phyloP scores from a whole-genome alignment of 768 basidiomycete genomes.

The Erythrobasidium yunnanense region DNA sequence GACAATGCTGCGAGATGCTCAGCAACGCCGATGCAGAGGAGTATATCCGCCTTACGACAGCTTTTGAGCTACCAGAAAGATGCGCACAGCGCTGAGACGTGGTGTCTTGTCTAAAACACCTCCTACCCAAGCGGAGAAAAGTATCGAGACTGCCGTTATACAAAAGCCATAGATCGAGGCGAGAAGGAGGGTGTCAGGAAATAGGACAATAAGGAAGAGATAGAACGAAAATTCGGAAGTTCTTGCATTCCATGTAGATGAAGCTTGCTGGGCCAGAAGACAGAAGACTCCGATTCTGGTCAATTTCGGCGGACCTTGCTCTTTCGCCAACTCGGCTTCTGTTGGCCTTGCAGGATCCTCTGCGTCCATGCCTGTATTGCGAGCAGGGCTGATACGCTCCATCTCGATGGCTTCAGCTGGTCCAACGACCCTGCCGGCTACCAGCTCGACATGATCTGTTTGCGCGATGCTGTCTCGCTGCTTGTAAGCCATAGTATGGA shows the following conservation, averaged over 20 bases:
- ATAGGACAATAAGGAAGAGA: slow-evolving; percentile 21
- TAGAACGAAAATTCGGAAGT: slow-evolving; percentile 25
- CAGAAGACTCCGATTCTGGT: background rate
- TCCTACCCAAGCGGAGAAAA: slow-evolving; percentile 46
- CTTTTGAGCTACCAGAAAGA: slow-evolving; percentile 46
- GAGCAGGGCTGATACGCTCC: no score
- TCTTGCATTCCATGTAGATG: slow-evolving; percentile 19
- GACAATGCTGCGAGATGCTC: slow-evolving; percentile 29
- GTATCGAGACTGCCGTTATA: slow-evolving; percentile 43
- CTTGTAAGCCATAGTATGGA: no score
- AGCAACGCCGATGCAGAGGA: background rate
- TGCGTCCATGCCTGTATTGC: no score
- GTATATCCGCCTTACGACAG: slow-evolving; percentile 31
- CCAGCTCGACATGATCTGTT: no score
- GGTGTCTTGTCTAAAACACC: slow-evolving; percentile 44
- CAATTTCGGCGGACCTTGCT: no score
- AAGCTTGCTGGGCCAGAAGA: background rate
- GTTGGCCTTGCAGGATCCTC: no score
- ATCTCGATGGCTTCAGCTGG: no score
- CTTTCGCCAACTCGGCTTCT: no score
- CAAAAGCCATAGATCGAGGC: slow-evolving; percentile 49
- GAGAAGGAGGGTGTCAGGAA: slow-evolving; percentile 40
- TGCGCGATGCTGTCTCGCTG: no score
- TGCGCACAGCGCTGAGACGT: slow-evolving; percentile 44
- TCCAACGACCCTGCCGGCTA: no score